A percentile compares a stretch with the other conserved stretches of the same genome.
phyloP scores from a whole-genome alignment of 148 eudicot genomes.

The Heliosperma pusillum region DNA sequence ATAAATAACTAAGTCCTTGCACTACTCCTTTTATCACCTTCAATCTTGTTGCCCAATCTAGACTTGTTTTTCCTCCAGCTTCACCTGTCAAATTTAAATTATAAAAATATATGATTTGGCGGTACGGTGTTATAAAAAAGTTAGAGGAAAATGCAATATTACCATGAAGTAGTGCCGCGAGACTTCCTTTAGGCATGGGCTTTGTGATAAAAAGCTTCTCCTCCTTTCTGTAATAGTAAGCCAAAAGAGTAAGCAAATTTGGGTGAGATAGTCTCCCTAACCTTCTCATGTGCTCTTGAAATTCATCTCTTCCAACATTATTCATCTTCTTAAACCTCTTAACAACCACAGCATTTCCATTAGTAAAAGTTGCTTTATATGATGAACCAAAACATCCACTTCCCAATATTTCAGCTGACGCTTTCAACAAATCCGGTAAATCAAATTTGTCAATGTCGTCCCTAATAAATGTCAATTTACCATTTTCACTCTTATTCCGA shows the following conservation, averaged over 20 bases:
- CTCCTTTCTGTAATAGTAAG: conserved; percentile 71
- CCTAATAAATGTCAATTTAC: conserved; percentile 52
- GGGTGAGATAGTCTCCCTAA: conserved; percentile 64
- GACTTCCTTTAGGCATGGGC: conserved; percentile 52
- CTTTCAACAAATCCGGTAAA: conserved; percentile 54
- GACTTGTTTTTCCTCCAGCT: conserved; percentile 32
- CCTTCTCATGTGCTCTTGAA: conserved; percentile 76
- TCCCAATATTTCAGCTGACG: conserved; percentile 73
- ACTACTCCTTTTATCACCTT: conserved; percentile 70
- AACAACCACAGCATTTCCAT: conserved; percentile 56
- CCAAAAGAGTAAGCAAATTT: conserved; percentile 63
- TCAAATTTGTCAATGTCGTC: conserved; percentile 53
- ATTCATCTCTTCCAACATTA: conserved; percentile 64
- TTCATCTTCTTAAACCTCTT: conserved; percentile 61
- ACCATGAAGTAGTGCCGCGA: conserved; percentile 63
- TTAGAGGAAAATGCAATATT: conserved; percentile 6
- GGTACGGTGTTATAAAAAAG: too few species aligned
- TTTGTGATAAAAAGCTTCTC: conserved; percentile 70
- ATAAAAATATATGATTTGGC: too few species aligned
- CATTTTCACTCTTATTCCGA: conserved; percentile 9
- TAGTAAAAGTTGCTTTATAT: conserved; percentile 55
- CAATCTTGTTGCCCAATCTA: conserved; percentile 67
- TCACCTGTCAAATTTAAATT: too few species aligned
- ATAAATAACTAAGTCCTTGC: conserved; percentile 52
- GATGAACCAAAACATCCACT: conserved; percentile 77